Percentiles rank a stretch among this genome's conserved stretches.
Evolutionary conservation across 192 early-diverging fungal species (phyloP).

Genomic region (Coemansia sp.): DNA sequence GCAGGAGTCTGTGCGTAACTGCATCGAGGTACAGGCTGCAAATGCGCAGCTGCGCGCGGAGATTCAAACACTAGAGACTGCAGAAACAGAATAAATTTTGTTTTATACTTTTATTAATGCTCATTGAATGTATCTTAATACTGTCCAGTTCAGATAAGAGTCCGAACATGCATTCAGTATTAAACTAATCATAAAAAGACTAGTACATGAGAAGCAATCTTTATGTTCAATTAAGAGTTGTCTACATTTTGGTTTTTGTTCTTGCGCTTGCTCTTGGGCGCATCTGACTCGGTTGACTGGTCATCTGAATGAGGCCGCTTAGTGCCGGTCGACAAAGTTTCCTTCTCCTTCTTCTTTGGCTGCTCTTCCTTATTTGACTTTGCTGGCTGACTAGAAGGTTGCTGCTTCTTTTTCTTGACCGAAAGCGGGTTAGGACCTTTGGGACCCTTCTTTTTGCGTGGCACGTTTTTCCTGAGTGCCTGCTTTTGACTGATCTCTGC

Average conservation of each 20-base stretch:
- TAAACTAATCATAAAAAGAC: too few species aligned
- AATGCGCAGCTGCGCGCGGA: slow-evolving; percentile 19
- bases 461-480: slow-evolving; percentile 16
- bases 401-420: slow-evolving; percentile 65
- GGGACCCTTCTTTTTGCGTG: slow-evolving; percentile 61
- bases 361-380: too few species aligned
- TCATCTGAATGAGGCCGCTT: slow-evolving; percentile 16
- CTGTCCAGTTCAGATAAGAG: too few species aligned
- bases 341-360: too few species aligned
- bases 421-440: slow-evolving; percentile 88
- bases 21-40: slow-evolving; percentile 49
- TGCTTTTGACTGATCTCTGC: slow-evolving; percentile 28
- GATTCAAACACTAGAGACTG: slow-evolving; percentile 18
- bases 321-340: slow-evolving; percentile 6
- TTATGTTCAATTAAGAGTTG: too few species aligned
- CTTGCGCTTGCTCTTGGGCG: slow-evolving; percentile 21
- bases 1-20: slow-evolving; percentile 35
- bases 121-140: background rate
- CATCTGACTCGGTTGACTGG: background rate
- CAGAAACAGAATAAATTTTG: too few species aligned
- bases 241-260: slow-evolving; percentile 16
- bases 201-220: too few species aligned
- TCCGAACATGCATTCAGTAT: too few species aligned
- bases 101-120: slow-evolving; percentile 3
- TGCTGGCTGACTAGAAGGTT: background rate